A percentile compares a stretch with the other conserved stretches of the same genome.
phyloP scores from a whole-genome alignment of 2,329 filamentous ascomycete species.

The Trichophyton mentagrophytes region DNA sequence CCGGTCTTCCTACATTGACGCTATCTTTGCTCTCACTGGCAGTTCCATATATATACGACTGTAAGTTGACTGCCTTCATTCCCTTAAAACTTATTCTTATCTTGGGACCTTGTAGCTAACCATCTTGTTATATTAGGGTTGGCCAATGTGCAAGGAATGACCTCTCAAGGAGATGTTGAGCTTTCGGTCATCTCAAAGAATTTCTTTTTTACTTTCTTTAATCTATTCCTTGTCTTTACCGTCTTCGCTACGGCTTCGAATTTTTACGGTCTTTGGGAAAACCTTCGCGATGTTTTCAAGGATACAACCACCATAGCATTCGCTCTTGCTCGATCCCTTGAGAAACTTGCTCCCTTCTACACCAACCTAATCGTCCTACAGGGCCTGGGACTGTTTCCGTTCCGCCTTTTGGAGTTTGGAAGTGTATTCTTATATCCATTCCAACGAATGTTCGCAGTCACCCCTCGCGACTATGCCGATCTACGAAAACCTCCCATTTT shows the following conservation, averaged over 20 bases:
- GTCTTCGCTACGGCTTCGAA: conserved; percentile 68
- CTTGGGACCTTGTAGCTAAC: background rate
- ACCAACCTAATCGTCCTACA: conserved; percentile 89
- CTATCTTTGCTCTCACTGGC: conserved; percentile 78
- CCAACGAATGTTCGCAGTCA: conserved; percentile 63
- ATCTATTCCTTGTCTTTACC: conserved; percentile 92
- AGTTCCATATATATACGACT: conserved; percentile 91
- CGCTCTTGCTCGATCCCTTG: conserved; percentile 62
- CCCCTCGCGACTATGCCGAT: conserved; percentile 77
- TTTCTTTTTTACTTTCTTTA: conserved; percentile 99
- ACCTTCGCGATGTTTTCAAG: conserved; percentile 58
- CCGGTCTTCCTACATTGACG: conserved; percentile 71
- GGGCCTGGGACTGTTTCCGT: conserved; percentile 82
- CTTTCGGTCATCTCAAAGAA: conserved; percentile 94
- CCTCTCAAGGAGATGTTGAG: conserved; percentile 87
- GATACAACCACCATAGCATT: conserved; percentile 69
- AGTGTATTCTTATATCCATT: conserved; percentile 74
- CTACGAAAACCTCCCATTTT: conserved; percentile 73
- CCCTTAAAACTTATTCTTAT: too few species aligned
- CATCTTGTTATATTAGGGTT: conserved; percentile 38
- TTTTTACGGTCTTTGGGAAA: conserved; percentile 52
- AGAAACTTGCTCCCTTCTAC: conserved; percentile 69
- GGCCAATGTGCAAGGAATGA: conserved; percentile 83
- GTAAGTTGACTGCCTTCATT: conserved; percentile 29
- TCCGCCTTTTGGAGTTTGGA: conserved; percentile 81